Conservation (phyloP, 2,329 filamentous ascomycete species). For the Aspergillus quadrilineatus region DNA sequence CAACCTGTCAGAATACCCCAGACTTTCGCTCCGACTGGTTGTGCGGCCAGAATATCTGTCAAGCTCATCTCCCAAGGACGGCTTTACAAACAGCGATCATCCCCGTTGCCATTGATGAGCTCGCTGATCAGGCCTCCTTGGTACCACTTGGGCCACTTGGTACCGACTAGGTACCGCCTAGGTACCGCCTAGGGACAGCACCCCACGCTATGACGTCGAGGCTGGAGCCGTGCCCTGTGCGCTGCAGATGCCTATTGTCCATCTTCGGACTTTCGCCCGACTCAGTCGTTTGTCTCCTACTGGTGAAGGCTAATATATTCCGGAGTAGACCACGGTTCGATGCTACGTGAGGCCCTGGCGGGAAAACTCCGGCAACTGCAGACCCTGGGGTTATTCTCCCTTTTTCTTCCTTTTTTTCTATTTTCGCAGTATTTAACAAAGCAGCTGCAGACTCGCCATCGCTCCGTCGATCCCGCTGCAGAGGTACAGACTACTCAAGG, state of each 20-base stretch:
- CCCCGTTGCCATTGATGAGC: neutral
- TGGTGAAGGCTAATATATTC: too few relatives aligned
- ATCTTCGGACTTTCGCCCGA: slow-evolving; percentile 5
- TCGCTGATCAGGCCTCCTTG: neutral
- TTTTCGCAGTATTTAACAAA: neutral
- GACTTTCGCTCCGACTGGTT: neutral
- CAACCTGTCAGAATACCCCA: too few relatives aligned
- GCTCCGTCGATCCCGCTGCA: neutral
- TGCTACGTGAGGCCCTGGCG: neutral
- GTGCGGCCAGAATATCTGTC: neutral
- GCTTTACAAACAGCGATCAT: neutral
- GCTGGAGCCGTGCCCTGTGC: neutral
- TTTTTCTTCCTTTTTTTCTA: too few relatives aligned
- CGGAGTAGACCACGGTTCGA: neutral
- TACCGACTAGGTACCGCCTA: too few relatives aligned
- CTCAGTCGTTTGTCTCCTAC: neutral
- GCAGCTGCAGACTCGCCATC: neutral
- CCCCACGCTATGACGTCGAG: slow-evolving; percentile 8
- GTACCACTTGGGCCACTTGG: too few relatives aligned
- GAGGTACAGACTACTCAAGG: neutral
- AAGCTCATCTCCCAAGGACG: neutral
- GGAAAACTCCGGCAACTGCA: slow-evolving; percentile 2
- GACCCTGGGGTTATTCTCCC: too few relatives aligned
- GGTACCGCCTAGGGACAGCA: neutral
- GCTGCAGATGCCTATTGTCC: neutral